These are phyloP conservation scores for Haplosporangium sp. DNA, from an alignment of 371 early-diverging fungal species.

Conservation along the genomic window DNA sequence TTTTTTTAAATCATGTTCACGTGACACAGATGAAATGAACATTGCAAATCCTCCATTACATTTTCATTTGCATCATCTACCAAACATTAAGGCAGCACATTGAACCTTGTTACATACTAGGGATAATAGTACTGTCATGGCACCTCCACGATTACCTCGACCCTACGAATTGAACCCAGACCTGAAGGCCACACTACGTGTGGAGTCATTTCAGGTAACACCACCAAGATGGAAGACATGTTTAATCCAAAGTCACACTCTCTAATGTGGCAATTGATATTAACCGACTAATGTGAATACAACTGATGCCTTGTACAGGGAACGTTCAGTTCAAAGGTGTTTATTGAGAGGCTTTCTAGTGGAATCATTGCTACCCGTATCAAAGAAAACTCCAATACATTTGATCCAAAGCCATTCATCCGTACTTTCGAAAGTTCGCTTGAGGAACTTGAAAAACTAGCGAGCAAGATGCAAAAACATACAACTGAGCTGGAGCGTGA, in stretches of 20 bases:
- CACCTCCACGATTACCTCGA: constrained; percentile 44
- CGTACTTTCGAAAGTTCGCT: constrained; percentile 88
- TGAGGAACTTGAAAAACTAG: constrained; percentile 82
- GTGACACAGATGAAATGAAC: background rate
- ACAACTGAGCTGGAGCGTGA: constrained; percentile 87
- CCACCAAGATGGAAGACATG: background rate
- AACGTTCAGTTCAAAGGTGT: constrained; percentile 47
- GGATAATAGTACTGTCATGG: constrained; percentile 16
- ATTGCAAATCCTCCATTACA: background rate
- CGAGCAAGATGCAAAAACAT: constrained; percentile 80
- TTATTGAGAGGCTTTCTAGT: constrained; percentile 49
- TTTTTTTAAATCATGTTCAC: background rate
- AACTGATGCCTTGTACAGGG: constrained; percentile 19
- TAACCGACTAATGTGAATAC: background rate
- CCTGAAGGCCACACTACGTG: constrained; percentile 47
- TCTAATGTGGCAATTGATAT: background rate
- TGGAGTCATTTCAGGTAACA: constrained; percentile 55
- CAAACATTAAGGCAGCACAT: background rate
- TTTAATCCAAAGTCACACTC: background rate
- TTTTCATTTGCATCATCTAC: constrained; percentile 1
- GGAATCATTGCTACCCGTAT: constrained; percentile 54
- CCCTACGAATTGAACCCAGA: constrained; percentile 52
- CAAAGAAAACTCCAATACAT: constrained; percentile 57
- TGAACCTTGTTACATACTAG: background rate
- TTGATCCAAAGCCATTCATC: constrained; percentile 89